Conservation (phyloP, 495 filamentous ascomycete species). For the Aspergillus carlsbadensis region DNA sequence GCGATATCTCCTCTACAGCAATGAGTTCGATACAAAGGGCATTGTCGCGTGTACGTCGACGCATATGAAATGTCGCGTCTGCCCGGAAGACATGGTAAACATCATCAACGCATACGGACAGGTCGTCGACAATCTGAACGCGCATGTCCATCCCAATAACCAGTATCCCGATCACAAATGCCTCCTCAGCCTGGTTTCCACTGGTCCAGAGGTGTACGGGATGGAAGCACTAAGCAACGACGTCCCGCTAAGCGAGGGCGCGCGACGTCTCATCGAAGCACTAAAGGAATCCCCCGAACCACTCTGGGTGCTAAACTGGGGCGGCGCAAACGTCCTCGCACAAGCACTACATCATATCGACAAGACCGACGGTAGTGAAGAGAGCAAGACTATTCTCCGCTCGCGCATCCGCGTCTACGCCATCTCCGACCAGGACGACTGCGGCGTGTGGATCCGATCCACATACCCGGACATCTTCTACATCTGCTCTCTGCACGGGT, state of each 20-base stretch:
- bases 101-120: slow-evolving; percentile 41
- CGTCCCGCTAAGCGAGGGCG: slow-evolving; percentile 35
- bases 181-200: slow-evolving; percentile 26
- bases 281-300: slow-evolving; percentile 25
- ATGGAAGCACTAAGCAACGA: slow-evolving; percentile 30
- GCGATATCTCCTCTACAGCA: slow-evolving; percentile 43
- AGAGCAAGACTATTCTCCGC: slow-evolving; percentile 25
- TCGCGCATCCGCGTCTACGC: slow-evolving; percentile 46
- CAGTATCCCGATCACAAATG: slow-evolving; percentile 33
- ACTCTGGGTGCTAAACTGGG: slow-evolving; percentile 49
- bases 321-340: slow-evolving; percentile 48
- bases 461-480: slow-evolving; percentile 47
- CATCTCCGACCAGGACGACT: slow-evolving; percentile 52
- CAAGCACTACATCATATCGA: slow-evolving; percentile 37
- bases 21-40: slow-evolving; percentile 44
- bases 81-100: slow-evolving; percentile 37
- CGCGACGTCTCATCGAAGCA: slow-evolving; percentile 34
- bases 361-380: slow-evolving; percentile 21
- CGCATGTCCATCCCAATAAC: slow-evolving; percentile 32
- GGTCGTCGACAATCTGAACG: slow-evolving; percentile 41
- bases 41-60: slow-evolving; percentile 43
- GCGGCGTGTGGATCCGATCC: slow-evolving; percentile 45
- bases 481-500: slow-evolving; percentile 46
- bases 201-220: slow-evolving; percentile 35
- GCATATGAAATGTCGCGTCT: slow-evolving; percentile 33